Evolutionary conservation across 441 rosid species (phyloP).

Genomic region (Theobroma grandiflorum): DNA sequence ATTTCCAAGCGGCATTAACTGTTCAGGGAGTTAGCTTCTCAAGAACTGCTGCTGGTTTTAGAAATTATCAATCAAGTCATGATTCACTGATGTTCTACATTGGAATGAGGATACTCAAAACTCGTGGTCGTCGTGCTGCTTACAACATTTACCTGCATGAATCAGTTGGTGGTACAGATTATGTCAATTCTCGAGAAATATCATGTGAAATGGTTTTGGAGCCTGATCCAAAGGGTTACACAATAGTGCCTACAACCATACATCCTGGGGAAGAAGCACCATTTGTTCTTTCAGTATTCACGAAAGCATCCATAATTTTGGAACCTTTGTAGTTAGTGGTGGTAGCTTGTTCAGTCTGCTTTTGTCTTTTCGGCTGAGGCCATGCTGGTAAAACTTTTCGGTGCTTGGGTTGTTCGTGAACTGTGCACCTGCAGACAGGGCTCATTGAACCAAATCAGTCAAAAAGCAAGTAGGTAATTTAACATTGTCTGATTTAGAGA

Average conservation of each 20-base stretch:
- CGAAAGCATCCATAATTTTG: conserved; percentile 87
- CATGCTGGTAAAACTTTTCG: conserved; percentile 38
- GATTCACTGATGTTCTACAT: conserved; percentile 98
- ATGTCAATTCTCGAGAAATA: conserved; percentile 98
- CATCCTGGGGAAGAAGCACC: conserved; percentile 99
- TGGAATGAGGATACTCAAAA: conserved; percentile 99
- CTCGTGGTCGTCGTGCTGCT: conserved; percentile 97
- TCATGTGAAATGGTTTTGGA: conserved; percentile 99
- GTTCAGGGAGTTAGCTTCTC: conserved; percentile 98
- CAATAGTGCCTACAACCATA: conserved; percentile 98
- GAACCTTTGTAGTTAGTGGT: conserved; percentile 69
- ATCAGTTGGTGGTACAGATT: conserved; percentile 99
- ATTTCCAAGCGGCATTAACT: conserved; percentile 16
- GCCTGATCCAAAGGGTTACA: conserved; percentile 99
- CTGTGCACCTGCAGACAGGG: conserved; percentile 33
- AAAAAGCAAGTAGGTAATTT: conserved; percentile 40
- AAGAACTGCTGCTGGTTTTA: conserved; percentile 94
- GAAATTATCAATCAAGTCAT: conserved; percentile 97
- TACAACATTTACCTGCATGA: conserved; percentile 97
- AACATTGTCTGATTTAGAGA: not conserved
- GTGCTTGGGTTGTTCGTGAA: conserved; percentile 52
- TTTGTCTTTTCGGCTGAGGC: conserved; percentile 39
- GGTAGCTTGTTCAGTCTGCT: conserved; percentile 38
- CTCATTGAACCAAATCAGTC: conserved; percentile 35
- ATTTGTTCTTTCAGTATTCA: conserved; percentile 96